A percentile compares a stretch with the other conserved stretches of the same genome.
These are phyloP conservation scores for Sporothrix protearum DNA, from an alignment of 2,329 filamentous ascomycete genomes.

Conservation along the genomic window DNA sequence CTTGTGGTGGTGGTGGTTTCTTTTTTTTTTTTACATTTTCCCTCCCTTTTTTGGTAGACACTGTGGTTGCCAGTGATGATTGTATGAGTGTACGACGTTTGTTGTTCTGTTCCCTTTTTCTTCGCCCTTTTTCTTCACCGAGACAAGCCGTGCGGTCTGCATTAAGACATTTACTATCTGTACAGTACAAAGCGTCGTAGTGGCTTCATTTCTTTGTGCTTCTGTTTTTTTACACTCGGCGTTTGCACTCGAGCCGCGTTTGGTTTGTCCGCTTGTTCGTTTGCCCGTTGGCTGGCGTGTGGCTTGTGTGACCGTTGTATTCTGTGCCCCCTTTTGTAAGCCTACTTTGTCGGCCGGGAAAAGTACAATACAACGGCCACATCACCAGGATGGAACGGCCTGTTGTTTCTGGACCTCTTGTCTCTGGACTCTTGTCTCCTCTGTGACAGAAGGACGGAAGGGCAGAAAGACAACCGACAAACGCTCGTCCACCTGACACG, in stretches of 20 bases:
- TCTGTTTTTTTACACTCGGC: background rate
- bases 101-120: no score
- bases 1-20: no score
- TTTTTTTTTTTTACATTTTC: no score
- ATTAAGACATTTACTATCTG: no score
- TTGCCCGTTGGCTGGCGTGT: background rate
- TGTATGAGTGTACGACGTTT: background rate
- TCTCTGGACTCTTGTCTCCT: no score
- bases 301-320: background rate
- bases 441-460: no score
- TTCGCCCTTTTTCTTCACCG: background rate
- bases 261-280: background rate
- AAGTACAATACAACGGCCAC: background rate
- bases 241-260: no score
- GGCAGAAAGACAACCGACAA: slow-evolving; percentile 3
- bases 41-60: no score
- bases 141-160: no score
- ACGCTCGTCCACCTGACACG: background rate
- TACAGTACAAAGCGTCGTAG: no score
- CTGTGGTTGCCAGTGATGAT: background rate
- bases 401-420: slow-evolving; percentile 7
- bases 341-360: background rate
- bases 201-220: background rate
- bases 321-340: background rate
- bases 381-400: background rate